A percentile compares a stretch with the other conserved stretches of the same genome.
These are phyloP conservation scores for Ligustrum vulgare DNA, from an alignment of 257 asterid genomes.

Conservation along the genomic window DNA sequence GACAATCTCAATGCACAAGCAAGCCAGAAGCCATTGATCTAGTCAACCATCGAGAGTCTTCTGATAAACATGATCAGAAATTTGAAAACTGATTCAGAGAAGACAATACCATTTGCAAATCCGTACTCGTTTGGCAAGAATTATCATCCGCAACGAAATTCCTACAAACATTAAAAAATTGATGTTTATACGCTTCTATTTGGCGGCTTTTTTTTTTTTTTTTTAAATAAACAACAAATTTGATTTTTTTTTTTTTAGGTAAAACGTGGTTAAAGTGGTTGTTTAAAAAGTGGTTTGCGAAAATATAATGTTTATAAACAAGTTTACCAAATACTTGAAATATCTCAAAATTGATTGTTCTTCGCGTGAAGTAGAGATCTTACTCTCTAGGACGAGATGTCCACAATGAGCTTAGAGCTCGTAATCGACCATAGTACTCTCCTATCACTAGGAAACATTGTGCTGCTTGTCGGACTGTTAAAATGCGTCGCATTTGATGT, in stretches of 20 bases:
- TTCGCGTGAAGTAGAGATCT: constrained; percentile 20
- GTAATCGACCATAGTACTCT: constrained; percentile 81
- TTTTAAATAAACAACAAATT: no score
- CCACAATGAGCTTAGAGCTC: constrained; percentile 95
- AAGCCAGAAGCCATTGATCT: constrained; percentile 23
- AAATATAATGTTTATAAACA: no score
- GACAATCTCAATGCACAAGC: constrained; percentile 18
- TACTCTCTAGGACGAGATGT: constrained; percentile 91
- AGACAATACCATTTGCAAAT: constrained; percentile 71
- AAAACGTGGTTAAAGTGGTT: no score
- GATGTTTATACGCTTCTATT: not conserved
- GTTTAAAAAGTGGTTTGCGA: no score
- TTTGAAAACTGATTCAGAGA: constrained; percentile 73
- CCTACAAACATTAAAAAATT: constrained; percentile 42
- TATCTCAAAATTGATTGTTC: not conserved
- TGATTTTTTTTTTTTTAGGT: no score
- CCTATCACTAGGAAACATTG: constrained; percentile 83
- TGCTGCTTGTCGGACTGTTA: constrained; percentile 85
- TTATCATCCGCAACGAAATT: constrained; percentile 45
- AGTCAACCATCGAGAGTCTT: constrained; percentile 21
- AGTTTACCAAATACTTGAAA: no score
- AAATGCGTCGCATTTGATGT: constrained; percentile 63
- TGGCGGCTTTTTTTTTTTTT: no score
- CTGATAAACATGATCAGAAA: constrained; percentile 39
- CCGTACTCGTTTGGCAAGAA: constrained; percentile 70